Conservation (phyloP, 1,139 yeast species). For the Yamadazyma kanchanaburiensis region DNA sequence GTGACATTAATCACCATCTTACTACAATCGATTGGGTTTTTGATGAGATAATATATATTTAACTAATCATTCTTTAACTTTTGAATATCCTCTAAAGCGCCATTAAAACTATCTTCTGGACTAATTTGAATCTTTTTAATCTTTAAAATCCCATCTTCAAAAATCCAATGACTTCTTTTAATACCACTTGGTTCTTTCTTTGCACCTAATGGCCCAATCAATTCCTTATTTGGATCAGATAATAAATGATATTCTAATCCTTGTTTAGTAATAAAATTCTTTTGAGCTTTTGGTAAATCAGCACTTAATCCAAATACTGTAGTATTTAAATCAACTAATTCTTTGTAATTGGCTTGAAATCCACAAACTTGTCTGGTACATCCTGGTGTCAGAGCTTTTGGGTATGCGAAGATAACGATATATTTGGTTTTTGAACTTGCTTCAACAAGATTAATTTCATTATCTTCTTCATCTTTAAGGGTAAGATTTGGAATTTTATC, state of each 20-base stretch:
- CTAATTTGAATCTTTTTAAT: conserved; percentile 65
- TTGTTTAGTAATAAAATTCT: conserved; percentile 70
- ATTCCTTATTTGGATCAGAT: conserved; percentile 68
- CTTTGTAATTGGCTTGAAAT: conserved; percentile 63
- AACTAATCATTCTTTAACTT: conserved; percentile 1
- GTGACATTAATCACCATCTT: conserved; percentile 44
- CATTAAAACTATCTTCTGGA: conserved; percentile 71
- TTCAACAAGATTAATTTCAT: conserved; percentile 48
- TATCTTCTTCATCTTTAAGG: conserved; percentile 66
- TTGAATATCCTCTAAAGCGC: conserved; percentile 57
- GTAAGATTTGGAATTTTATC: conserved; percentile 67
- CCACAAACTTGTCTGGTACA: conserved; percentile 94
- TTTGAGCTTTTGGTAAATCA: conserved; percentile 73
- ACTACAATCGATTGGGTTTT: conserved; percentile 26
- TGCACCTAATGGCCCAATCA: conserved; percentile 79
- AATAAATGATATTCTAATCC: conserved; percentile 69
- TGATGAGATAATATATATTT: conserved; percentile 8
- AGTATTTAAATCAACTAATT: conserved; percentile 48
- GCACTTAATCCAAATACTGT: conserved; percentile 68
- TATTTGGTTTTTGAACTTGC: conserved; percentile 47
- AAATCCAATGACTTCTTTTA: conserved; percentile 86
- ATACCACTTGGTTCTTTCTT: conserved; percentile 75
- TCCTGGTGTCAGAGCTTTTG: conserved; percentile 93
- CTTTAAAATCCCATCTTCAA: conserved; percentile 70
- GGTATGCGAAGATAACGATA: conserved; percentile 74